phyloP scores from a whole-genome alignment of 164 flowering plant genomes.

The Berberis thunbergii region DNA sequence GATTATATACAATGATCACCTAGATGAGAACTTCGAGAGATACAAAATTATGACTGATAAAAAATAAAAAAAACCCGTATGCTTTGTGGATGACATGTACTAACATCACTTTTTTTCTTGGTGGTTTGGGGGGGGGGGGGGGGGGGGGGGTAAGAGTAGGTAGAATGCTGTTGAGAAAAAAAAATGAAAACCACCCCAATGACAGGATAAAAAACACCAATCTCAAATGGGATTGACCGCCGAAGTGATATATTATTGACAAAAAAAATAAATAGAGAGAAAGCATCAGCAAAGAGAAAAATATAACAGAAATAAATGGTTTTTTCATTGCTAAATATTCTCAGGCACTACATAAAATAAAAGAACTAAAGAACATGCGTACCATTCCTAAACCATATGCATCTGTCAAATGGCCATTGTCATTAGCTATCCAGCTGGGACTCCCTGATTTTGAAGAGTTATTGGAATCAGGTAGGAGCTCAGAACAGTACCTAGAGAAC shows the following conservation, averaged over 20 bases:
- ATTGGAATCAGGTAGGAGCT: conserved; percentile 49
- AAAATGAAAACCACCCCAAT: no score
- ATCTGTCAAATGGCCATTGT: conserved; percentile 38
- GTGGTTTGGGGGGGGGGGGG: no score
- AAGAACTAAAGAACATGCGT: conserved; percentile 4
- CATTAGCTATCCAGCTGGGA: conserved; percentile 31
- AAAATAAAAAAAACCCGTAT: no score
- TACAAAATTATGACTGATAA: not conserved
- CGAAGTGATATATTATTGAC: no score
- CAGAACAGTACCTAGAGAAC: conserved; percentile 52
- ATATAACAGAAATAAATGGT: not conserved
- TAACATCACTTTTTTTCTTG: no score
- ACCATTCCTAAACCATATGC: conserved; percentile 71
- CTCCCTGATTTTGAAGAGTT: conserved; percentile 27
- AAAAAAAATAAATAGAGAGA: no score
- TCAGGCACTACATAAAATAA: not conserved
- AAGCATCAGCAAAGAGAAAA: not conserved
- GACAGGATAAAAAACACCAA: no score
- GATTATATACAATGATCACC: not conserved
- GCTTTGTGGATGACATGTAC: no score
- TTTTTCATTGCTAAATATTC: no score
- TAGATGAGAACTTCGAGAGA: not conserved
- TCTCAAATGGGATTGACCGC: no score
- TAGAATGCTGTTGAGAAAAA: no score
- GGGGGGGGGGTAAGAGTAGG: no score